Percentiles rank a stretch among this genome's conserved stretches.
Evolutionary conservation across 805 yeast species (phyloP).

Genomic region (Zygosaccharomyces bailii): DNA sequence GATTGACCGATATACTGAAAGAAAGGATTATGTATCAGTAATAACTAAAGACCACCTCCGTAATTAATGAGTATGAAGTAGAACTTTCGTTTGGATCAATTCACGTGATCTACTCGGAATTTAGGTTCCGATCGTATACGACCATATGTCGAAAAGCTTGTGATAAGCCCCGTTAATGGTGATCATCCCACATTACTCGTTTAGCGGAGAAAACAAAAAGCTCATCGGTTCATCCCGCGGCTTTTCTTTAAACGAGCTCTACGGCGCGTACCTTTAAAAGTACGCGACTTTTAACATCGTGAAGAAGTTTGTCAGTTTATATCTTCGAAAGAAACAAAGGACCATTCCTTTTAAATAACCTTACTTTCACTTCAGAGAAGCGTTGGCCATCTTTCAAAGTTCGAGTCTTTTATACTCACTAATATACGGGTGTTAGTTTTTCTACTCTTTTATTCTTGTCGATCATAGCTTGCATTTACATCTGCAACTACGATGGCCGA

Average conservation of each 20-base stretch:
- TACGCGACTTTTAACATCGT: slow-evolving; percentile 1
- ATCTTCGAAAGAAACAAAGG: neutral
- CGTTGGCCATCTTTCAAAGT: neutral
- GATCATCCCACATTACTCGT: slow-evolving; percentile 2
- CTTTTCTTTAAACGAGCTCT: neutral
- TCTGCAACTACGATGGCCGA: slow-evolving; percentile 13
- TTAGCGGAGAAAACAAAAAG: slow-evolving; percentile 1
- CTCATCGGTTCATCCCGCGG: slow-evolving; percentile 1
- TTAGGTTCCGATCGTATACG: neutral
- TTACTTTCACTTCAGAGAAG: neutral
- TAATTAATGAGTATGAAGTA: neutral
- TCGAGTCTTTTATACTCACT: neutral
- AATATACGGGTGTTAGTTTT: neutral
- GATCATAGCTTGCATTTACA: neutral
- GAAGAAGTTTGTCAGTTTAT: neutral
- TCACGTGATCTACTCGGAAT: neutral
- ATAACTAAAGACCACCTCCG: neutral
- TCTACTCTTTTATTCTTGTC: neutral
- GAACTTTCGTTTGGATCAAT: neutral
- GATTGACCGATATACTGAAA: neutral
- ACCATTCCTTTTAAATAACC: neutral
- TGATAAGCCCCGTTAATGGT: neutral
- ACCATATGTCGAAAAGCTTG: neutral
- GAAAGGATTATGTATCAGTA: neutral
- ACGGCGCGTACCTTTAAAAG: neutral